A percentile compares a stretch with the other conserved stretches of the same genome.
Conservation (phyloP, 306 rosid genomes). For the Glycine soja region DNA sequence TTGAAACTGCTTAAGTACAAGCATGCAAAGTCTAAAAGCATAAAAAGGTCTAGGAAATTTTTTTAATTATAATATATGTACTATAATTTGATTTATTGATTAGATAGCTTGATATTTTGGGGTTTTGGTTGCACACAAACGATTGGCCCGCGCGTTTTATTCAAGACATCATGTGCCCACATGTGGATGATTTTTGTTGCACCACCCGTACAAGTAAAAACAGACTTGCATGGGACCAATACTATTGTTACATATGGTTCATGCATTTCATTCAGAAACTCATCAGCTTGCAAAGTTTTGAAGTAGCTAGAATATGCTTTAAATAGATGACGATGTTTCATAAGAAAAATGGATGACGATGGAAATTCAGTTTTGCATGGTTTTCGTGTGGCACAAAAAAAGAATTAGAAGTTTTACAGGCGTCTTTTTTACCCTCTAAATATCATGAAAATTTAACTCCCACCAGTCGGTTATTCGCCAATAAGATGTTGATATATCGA, state of each 20-base stretch:
- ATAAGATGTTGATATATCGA: no score
- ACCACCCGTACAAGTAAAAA: background rate
- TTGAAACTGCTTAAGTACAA: constrained; percentile 31
- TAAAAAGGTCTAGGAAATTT: background rate
- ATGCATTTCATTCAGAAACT: background rate
- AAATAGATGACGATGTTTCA: no score
- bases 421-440: no score
- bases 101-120: constrained; percentile 20
- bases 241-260: constrained; percentile 3
- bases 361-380: background rate
- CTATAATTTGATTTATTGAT: background rate
- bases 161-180: constrained; percentile 13
- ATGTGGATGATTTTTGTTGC: constrained; percentile 13
- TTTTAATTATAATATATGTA: background rate
- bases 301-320: constrained; percentile 14
- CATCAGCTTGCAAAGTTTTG: background rate
- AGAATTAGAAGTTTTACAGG: no score
- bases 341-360: background rate
- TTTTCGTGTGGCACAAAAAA: background rate
- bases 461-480: no score
- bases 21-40: constrained; percentile 9
- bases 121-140: background rate
- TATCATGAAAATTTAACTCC: no score
- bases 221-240: constrained; percentile 29
- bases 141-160: background rate